Base-by-base conservation (phyloP, 768 basidiomycete genomes). In the Auricularia cornea region DNA sequence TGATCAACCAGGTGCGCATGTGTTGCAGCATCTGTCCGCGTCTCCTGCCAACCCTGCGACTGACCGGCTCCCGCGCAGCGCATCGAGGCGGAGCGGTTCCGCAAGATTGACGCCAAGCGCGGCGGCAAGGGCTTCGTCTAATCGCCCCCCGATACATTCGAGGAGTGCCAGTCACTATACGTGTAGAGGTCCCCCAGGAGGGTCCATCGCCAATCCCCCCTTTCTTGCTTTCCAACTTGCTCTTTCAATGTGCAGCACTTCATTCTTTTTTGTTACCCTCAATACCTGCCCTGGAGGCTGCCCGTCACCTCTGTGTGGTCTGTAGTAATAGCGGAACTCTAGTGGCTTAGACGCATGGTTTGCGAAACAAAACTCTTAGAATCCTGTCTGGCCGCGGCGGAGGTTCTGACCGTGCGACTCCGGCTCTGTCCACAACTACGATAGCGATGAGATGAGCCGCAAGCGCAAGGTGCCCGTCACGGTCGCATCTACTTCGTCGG, bases 41-140 rank as follows among this genome's bases (percentile, higher is more conserved):
- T 60, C 44, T 23, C 29, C 18, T 51, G 40, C 33, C 23, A 52
- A 41, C 16, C 12, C 20, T 14, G 5, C 18, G 8, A 23, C 26
- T 30, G 26, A 16, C 54, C 54, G 5, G 10, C 28, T 60, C 51
- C 35, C 60, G 57, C 64, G 60, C 77, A 92, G 90, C 83, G 92
- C 68, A 78, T 86, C 72, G 87, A 94, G 74, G 80, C 83, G 63
- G 88, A 89, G 68, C 86, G 93, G 38, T 95, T 96, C 81, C 86
- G 84, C 79, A 89, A 81, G 76, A 95, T 96, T 66, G 92, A 95
- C 68, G 84, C 84, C 62, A 96, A 95, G 77, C 87, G 90, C 66
- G 92, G 91, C 66, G 91, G 92, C 59, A 78, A 80, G 66, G 90
- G 91, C 66, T 96, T 96, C 69, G 92, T 94, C 65, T 95, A 76